Evolutionary conservation across 2,329 filamentous ascomycete genomes (phyloP).

Genomic region (Diaporthe ilicicola): DNA sequence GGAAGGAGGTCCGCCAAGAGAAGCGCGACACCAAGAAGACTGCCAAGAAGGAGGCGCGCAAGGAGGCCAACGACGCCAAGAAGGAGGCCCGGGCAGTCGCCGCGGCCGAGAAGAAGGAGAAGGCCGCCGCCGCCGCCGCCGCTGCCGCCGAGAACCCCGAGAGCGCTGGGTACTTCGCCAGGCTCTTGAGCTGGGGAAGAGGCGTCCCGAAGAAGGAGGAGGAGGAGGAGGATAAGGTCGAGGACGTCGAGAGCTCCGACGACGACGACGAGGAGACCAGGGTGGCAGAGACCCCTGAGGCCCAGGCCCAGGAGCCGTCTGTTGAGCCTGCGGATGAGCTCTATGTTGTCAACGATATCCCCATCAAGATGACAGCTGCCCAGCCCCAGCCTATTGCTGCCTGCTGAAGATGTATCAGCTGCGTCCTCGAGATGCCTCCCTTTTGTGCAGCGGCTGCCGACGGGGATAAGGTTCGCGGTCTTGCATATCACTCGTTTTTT

Average conservation of each 20-base stretch:
- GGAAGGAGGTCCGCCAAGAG: not conserved
- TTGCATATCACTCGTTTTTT: not conserved
- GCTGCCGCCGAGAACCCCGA: not conserved
- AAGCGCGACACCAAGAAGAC: conserved; percentile 11
- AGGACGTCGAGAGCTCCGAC: not conserved
- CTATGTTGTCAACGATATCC: conserved; percentile 1
- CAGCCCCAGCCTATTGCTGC: conserved; percentile 1
- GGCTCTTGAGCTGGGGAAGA: conserved; percentile 14
- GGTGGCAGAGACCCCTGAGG: not conserved
- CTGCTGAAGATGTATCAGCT: conserved; percentile 7
- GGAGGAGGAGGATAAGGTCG: not conserved
- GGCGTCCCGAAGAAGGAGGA: not conserved
- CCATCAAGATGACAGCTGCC: not conserved
- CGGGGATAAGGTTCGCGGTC: not conserved
- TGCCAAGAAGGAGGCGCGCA: conserved; percentile 11
- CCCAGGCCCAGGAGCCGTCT: not conserved
- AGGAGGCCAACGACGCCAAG: conserved; percentile 7
- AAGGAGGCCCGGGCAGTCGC: not conserved
- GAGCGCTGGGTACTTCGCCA: conserved; percentile 3
- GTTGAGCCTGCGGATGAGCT: conserved; percentile 16
- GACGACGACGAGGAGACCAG: not conserved
- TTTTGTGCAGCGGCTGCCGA: not conserved
- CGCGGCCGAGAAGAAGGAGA: conserved; percentile 1
- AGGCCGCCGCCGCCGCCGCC: not conserved
- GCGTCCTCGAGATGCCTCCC: not conserved